These are phyloP conservation scores for Porphyrellus cyaneotinctus DNA, from an alignment of 768 basidiomycete genomes.

Conservation along the genomic window DNA sequence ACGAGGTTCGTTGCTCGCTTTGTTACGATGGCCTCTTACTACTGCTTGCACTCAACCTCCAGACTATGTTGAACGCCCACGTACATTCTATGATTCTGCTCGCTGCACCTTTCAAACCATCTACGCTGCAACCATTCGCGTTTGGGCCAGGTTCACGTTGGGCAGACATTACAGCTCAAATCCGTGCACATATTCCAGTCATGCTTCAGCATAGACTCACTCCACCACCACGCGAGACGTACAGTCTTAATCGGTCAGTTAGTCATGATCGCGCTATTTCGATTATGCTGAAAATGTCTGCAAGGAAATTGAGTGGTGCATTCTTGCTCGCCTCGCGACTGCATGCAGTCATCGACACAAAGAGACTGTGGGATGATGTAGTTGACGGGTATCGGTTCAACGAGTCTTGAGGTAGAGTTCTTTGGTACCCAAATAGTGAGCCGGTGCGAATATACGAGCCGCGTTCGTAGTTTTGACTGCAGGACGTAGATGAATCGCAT, in stretches of 20 bases:
- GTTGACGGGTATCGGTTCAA: constrained; percentile 31
- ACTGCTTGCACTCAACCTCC: background rate
- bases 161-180: constrained; percentile 69
- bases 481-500: background rate
- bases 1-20: constrained; percentile 48
- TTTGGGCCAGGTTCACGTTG: constrained; percentile 67
- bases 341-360: constrained; percentile 69
- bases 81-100: constrained; percentile 78
- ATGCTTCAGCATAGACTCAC: constrained; percentile 89
- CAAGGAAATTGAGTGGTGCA: constrained; percentile 75
- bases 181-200: constrained; percentile 77
- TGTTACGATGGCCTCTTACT: background rate
- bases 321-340: constrained; percentile 77
- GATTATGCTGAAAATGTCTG: background rate
- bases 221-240: constrained; percentile 92
- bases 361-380: constrained; percentile 69
- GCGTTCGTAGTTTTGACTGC: background rate
- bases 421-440: background rate
- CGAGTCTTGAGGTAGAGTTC: background rate
- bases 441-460: background rate
- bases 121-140: constrained; percentile 66
- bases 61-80: constrained; percentile 85
- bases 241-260: constrained; percentile 81
- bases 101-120: constrained; percentile 74
- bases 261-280: constrained; percentile 4